phyloP scores from a whole-genome alignment of 164 flowering plant species.

The Dillenia turbinata region DNA sequence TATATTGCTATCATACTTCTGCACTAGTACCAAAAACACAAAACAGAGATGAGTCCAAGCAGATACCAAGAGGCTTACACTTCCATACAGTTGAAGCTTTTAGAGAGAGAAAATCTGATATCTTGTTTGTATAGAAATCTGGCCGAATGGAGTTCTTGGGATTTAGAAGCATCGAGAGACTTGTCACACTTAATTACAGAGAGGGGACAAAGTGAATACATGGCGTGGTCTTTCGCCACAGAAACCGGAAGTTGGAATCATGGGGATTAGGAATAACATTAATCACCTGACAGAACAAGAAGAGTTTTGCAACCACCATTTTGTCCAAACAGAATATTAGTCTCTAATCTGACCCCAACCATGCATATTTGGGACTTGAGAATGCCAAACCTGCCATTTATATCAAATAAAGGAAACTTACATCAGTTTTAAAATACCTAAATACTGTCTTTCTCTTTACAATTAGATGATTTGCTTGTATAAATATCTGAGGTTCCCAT shows the following conservation, averaged over 20 bases:
- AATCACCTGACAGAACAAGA: conserved; percentile 91
- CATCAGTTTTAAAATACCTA: neutral
- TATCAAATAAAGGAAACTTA: conserved; percentile 7
- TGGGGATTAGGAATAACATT: neutral
- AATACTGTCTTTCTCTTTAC: no score
- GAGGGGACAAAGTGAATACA: neutral
- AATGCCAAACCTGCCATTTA: conserved; percentile 68
- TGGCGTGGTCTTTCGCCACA: neutral
- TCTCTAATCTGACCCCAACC: conserved; percentile 99
- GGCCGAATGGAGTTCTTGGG: conserved; percentile 84
- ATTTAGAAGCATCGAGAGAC: conserved; percentile 70
- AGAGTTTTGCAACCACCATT: conserved; percentile 99
- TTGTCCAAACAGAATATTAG: conserved; percentile 95
- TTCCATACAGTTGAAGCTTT: conserved; percentile 66
- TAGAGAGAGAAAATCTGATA: conserved; percentile 81
- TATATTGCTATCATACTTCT: no score
- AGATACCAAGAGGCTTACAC: neutral
- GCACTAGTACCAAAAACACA: no score
- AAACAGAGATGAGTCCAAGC: no score
- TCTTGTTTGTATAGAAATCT: conserved; percentile 90
- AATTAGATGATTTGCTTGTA: no score
- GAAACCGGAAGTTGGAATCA: neutral
- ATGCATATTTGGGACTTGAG: conserved; percentile 95
- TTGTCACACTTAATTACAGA: conserved; percentile 63
- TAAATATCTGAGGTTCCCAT: neutral